These are phyloP conservation scores for Arctium minus DNA, from an alignment of 129 eudicot genomes.

Conservation along the genomic window DNA sequence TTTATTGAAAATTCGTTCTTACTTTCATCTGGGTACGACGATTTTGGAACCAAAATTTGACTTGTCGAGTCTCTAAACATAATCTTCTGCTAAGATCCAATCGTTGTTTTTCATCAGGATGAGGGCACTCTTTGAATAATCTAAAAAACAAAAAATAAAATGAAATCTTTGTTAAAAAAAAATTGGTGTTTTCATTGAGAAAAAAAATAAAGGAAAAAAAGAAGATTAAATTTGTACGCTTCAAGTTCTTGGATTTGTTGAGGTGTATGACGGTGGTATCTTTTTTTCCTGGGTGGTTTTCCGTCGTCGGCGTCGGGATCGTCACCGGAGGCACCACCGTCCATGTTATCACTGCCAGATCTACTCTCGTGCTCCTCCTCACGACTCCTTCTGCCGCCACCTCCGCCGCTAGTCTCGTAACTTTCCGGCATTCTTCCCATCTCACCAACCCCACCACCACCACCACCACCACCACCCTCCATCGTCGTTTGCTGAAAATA, in stretches of 20 bases:
- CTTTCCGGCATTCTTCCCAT: conserved; percentile 57
- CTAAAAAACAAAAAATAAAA: conserved; percentile 25
- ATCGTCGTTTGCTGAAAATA: conserved; percentile 55
- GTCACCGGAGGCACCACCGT: conserved; percentile 90
- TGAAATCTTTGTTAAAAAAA: neutral
- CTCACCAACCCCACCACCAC: conserved; percentile 41
- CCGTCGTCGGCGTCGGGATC: conserved; percentile 70
- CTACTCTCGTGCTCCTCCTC: conserved; percentile 98
- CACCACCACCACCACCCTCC: conserved; percentile 52
- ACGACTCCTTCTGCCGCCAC: conserved; percentile 61
- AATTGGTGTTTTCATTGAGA: neutral
- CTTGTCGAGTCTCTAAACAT: conserved; percentile 81
- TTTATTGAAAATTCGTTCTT: neutral
- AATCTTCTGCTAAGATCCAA: conserved; percentile 87
- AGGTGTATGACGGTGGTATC: conserved; percentile 99
- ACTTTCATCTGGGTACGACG: conserved; percentile 99
- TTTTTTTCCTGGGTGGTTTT: conserved; percentile 77
- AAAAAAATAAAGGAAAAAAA: neutral
- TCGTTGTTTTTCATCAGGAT: conserved; percentile 98
- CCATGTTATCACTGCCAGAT: conserved; percentile 97
- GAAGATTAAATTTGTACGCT: conserved; percentile 38
- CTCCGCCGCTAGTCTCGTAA: conserved; percentile 36
- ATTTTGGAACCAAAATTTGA: conserved; percentile 98
- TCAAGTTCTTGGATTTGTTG: conserved; percentile 98
- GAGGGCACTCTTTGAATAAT: conserved; percentile 96